Evolutionary conservation across 345 rosid genomes (phyloP).

Genomic region (Microthlaspi erraticum): DNA sequence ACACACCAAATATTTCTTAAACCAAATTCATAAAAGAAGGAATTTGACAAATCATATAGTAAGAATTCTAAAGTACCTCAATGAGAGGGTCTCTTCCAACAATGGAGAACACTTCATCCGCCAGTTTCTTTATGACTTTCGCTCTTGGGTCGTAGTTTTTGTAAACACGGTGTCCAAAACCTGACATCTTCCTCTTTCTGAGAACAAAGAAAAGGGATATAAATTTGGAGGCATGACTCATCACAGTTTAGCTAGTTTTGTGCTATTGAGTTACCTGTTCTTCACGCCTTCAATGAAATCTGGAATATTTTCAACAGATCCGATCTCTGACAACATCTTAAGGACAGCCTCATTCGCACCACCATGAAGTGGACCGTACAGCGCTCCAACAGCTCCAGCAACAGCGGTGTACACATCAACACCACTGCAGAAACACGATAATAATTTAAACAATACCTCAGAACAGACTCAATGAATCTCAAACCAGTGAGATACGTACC

Average conservation of each 20-base stretch:
- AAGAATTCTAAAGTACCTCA: constrained; percentile 60
- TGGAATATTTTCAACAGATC: constrained; percentile 84
- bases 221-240: constrained; percentile 6
- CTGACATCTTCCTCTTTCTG: constrained; percentile 97
- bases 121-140: constrained; percentile 84
- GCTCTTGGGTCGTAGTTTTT: constrained; percentile 99
- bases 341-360: constrained; percentile 97
- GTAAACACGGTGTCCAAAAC: constrained; percentile 98
- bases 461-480: constrained; percentile 2
- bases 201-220: not conserved
- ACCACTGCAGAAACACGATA: constrained; percentile 59
- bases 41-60: not conserved
- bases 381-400: constrained; percentile 92
- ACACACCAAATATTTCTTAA: constrained; percentile 9
- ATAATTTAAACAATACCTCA: constrained; percentile 14
- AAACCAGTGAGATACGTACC: constrained; percentile 52
- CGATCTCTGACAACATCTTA: constrained; percentile 91
- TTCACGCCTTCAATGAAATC: constrained; percentile 87
- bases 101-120: constrained; percentile 96
- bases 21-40: not conserved
- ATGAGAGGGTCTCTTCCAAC: constrained; percentile 98
- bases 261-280: constrained; percentile 56
- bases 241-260: not conserved
- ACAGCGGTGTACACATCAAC: constrained; percentile 91
- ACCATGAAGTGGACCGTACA: constrained; percentile 97